phyloP scores from a whole-genome alignment of 192 early-diverging fungal genomes.

The Rhizophagus prolifer region DNA sequence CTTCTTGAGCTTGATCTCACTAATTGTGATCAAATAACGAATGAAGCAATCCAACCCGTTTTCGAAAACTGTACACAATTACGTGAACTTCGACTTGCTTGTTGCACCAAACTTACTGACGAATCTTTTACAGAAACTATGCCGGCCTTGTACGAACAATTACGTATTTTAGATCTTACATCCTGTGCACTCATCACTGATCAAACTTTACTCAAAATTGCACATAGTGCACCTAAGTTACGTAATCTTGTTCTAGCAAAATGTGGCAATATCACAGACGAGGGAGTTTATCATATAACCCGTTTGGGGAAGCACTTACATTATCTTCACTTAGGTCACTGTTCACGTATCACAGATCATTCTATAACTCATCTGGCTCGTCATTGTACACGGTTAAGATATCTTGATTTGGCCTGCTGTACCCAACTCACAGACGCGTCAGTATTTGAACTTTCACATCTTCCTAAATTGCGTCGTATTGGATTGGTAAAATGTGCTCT shows the following conservation, averaged over 20 bases:
- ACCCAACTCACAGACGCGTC: slow-evolving; percentile 51
- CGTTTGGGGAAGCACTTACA: slow-evolving; percentile 54
- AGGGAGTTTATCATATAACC: slow-evolving; percentile 47
- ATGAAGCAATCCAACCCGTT: slow-evolving; percentile 43
- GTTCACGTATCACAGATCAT: slow-evolving; percentile 50
- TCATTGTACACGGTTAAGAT: slow-evolving; percentile 53
- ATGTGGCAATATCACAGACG: slow-evolving; percentile 54
- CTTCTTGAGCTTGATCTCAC: slow-evolving; percentile 58
- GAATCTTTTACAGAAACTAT: slow-evolving; percentile 37
- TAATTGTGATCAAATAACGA: slow-evolving; percentile 50
- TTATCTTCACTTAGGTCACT: slow-evolving; percentile 61
- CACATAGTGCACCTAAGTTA: slow-evolving; percentile 52
- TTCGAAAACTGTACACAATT: slow-evolving; percentile 47
- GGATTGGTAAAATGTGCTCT: slow-evolving; percentile 62
- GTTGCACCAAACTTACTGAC: slow-evolving; percentile 39
- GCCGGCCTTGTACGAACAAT: slow-evolving; percentile 45
- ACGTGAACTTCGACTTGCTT: slow-evolving; percentile 50
- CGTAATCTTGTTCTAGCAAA: slow-evolving; percentile 57
- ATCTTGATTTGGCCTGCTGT: slow-evolving; percentile 59
- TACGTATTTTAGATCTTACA: slow-evolving; percentile 56
- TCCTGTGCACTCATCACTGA: slow-evolving; percentile 47
- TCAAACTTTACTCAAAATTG: slow-evolving; percentile 43
- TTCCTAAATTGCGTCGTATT: slow-evolving; percentile 56
- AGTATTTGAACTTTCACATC: slow-evolving; percentile 50
- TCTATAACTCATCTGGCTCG: slow-evolving; percentile 48